Percentiles rank a stretch among this genome's conserved stretches.
Conservation (phyloP, 116 monocot species). For the Zostera marina region DNA sequence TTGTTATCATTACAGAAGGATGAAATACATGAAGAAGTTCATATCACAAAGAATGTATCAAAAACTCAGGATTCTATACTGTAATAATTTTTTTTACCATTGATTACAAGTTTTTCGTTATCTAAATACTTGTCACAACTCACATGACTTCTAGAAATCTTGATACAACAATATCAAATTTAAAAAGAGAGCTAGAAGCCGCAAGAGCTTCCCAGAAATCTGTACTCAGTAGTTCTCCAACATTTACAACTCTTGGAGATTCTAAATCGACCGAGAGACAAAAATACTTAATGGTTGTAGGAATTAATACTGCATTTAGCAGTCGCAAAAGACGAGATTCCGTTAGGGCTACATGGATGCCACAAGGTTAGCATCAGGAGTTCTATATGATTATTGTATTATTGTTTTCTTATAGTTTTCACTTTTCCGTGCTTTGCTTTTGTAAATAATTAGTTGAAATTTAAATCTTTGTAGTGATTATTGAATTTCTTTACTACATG, state of each 20-base stretch:
- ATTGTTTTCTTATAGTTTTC: no score
- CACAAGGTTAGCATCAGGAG: conserved; percentile 39
- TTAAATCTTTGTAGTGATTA: no score
- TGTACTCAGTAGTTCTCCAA: conserved; percentile 50
- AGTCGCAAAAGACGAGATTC: conserved; percentile 97
- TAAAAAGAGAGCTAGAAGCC: conserved; percentile 81
- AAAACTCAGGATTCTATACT: conserved; percentile 44
- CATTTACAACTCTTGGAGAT: conserved; percentile 19
- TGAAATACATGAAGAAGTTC: conserved; percentile 24
- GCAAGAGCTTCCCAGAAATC: conserved; percentile 68
- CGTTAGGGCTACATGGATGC: conserved; percentile 92
- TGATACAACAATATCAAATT: conserved; percentile 74
- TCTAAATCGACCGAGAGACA: conserved; percentile 18
- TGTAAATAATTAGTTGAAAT: no score
- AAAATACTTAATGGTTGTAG: conserved; percentile 90
- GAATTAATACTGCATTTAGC: conserved; percentile 98
- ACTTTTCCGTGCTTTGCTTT: no score
- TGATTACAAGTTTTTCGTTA: background rate
- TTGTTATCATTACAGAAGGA: conserved; percentile 18
- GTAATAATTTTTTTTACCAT: conserved; percentile 13
- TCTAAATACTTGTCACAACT: background rate
- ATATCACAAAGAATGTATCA: conserved; percentile 37
- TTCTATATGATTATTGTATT: no score
- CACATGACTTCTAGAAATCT: conserved; percentile 31
- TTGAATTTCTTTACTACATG: conserved; percentile 1